Evolutionary conservation across 139 green algal species (phyloP), one percentile per base, ranked within the genome.

Genomic region (Ostreobium quekettii): DNA sequence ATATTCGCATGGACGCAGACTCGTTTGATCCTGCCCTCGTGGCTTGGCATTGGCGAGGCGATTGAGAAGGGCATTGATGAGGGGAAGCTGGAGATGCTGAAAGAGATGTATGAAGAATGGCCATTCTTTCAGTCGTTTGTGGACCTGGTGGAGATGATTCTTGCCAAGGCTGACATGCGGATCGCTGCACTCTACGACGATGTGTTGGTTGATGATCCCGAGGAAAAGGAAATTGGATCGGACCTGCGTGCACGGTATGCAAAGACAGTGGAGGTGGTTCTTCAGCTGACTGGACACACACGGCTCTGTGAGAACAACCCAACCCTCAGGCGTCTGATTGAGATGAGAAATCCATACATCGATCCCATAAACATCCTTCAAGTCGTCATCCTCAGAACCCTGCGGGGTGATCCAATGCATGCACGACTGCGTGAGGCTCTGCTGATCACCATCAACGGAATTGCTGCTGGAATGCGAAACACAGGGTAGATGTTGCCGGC

Each of bases 1-100:
- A 95, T 97, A 76, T 98, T 99, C 79, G 91, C 94, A 26, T 99
- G 93, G 93, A 98, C 93, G 2, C 88, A 96, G 75, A 96, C 86
- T 38, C 85, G 95, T 28, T 89, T 98, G 65, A 86, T 96, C 71
- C 85, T 99, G 78, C 94, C 95, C 35, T 91, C 91, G 28, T 99
- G 95, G 95, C 87, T 99, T 59, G 95, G 95, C 60, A 77, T 99
- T 2, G 91, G 90, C 24, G 85, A 90, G 32, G 91, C 88, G n/a
- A 78, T 99, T 26, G 46, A 82, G n/a, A 47, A 72, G 15, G 80
- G 80, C 35, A 80, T 89, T 2, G 53, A 77, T 15, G 35, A 82
- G 66, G 78, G 85, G 57, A 71, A 92, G 36, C 74, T 80, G 66
- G 53, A 73, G 26, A 75, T 84, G 62, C 81, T 95, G 57, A 83